Percentiles rank a stretch among this genome's conserved stretches.
These are phyloP conservation scores for Eucalyptus sp. DNA, from an alignment of 345 rosid species.

Conservation along the genomic window DNA sequence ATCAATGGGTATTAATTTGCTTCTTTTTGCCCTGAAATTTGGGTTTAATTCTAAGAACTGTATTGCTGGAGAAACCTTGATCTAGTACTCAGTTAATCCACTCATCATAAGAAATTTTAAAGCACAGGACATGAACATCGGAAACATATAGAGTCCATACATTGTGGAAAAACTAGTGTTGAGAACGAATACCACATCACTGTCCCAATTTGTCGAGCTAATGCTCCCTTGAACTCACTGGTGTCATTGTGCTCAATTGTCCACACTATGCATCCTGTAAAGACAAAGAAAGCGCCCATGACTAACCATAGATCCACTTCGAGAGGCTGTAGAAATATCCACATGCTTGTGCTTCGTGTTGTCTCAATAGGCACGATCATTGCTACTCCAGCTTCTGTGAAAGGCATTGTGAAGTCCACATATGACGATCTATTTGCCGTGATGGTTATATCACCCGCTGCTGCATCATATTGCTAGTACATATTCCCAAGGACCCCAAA, in stretches of 20 bases:
- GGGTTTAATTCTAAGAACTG: background rate
- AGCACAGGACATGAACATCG: background rate
- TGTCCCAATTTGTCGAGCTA: slow-evolving; percentile 16
- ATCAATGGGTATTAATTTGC: background rate
- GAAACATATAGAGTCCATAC: no score
- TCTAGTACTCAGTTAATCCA: background rate
- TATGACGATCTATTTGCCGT: no score
- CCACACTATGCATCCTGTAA: slow-evolving; percentile 36
- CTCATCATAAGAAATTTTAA: background rate
- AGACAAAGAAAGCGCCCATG: background rate
- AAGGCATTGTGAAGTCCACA: no score
- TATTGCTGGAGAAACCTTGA: background rate
- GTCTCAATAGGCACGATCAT: no score
- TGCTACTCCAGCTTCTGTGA: no score
- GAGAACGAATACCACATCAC: slow-evolving; percentile 13
- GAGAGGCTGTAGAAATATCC: no score
- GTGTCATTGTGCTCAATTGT: slow-evolving; percentile 26
- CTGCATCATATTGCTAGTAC: no score
- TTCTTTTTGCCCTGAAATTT: background rate
- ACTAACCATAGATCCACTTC: no score
- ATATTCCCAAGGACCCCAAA: no score
- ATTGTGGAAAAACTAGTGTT: no score
- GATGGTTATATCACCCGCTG: rapidly evolving
- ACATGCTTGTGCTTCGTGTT: no score
- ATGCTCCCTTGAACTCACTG: slow-evolving; percentile 24